Percentiles rank a stretch among this genome's conserved stretches.
Conservation (phyloP, 106 monocot species). For the Dendrobium chrysotoxum region DNA sequence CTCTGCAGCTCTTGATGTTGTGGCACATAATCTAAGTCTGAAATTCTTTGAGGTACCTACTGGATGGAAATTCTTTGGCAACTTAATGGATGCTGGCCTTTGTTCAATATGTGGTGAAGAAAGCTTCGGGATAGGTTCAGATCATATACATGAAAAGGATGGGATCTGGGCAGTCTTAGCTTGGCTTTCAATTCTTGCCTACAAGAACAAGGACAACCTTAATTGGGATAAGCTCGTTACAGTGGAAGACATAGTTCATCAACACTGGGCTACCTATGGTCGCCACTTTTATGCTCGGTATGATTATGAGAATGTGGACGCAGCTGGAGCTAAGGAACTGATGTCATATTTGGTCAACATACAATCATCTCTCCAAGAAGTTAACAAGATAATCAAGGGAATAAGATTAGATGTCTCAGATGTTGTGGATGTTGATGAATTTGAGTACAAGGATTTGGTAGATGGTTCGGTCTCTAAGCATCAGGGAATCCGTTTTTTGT, state of each 20-base stretch:
- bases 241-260: constrained; percentile 23
- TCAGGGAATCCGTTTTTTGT: too few relatives aligned
- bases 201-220: constrained; percentile 68
- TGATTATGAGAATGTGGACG: too few relatives aligned
- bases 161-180: constrained; percentile 98
- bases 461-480: too few relatives aligned
- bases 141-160: constrained; percentile 98
- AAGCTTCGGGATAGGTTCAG: constrained; percentile 83
- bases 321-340: too few relatives aligned
- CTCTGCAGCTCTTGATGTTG: constrained; percentile 70
- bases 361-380: too few relatives aligned
- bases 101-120: constrained; percentile 99
- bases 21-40: constrained; percentile 56
- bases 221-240: constrained; percentile 62
- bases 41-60: constrained; percentile 76
- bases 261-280: too few relatives aligned
- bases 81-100: constrained; percentile 98
- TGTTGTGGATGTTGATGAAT: too few relatives aligned
- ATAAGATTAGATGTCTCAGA: too few relatives aligned
- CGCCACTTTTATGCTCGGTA: too few relatives aligned
- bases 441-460: too few relatives aligned
- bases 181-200: constrained; percentile 42
- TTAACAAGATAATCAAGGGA: too few relatives aligned
- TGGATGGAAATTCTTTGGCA: constrained; percentile 99
- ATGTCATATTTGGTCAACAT: too few relatives aligned